Evolutionary conservation across 2,329 filamentous ascomycete genomes (phyloP).

Genomic region (Diaporthe destruens): DNA sequence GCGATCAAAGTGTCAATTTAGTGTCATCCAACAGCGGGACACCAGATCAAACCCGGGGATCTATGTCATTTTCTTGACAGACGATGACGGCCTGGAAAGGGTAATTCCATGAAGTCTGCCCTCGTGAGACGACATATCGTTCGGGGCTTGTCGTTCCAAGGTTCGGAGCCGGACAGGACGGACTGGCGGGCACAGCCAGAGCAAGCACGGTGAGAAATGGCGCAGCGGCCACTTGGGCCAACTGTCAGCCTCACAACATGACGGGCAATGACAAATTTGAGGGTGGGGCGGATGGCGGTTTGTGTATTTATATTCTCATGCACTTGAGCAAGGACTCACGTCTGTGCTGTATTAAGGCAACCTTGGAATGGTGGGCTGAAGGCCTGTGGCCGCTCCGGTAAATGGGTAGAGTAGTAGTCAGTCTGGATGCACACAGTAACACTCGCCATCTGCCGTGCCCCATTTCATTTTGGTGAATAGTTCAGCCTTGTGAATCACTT

Average conservation of each 20-base stretch:
- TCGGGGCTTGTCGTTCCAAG: too few species aligned
- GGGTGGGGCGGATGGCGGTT: too few species aligned
- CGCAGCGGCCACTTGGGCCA: fast-evolving
- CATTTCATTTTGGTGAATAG: not conserved
- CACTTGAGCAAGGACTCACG: not conserved
- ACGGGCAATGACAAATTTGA: not conserved
- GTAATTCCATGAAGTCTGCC: not conserved
- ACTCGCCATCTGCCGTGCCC: fast-evolving
- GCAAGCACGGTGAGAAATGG: too few species aligned
- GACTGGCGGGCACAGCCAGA: too few species aligned
- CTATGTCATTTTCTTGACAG: not conserved
- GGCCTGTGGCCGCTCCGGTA: too few species aligned
- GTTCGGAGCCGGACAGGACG: not conserved
- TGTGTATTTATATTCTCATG: fast-evolving
- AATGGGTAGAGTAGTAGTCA: too few species aligned
- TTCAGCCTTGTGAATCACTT: not conserved
- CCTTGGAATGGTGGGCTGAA: not conserved
- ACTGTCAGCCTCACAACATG: fast-evolving
- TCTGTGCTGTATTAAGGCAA: not conserved
- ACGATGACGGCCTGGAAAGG: not conserved
- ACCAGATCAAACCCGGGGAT: not conserved
- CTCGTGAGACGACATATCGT: not conserved
- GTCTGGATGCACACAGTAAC: too few species aligned
- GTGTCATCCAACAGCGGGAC: not conserved
- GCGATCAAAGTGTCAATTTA: not conserved